phyloP scores from a whole-genome alignment of 306 rosid species.

The Lathyrus sativus region DNA sequence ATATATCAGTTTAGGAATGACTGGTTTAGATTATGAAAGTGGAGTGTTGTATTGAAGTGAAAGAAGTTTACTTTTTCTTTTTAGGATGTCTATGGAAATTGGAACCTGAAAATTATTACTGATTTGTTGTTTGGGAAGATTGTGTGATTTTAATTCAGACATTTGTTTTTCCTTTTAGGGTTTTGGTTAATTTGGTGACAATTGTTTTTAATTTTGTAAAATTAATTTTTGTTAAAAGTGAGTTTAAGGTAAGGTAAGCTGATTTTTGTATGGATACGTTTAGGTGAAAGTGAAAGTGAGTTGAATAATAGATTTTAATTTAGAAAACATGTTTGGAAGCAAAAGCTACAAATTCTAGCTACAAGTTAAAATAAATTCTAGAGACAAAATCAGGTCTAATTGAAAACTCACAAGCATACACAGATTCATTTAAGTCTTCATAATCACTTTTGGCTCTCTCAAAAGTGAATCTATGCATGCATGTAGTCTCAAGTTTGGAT shows the following conservation, averaged over 20 bases:
- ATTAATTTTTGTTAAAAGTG: neutral
- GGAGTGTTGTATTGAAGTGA: conserved; percentile 3
- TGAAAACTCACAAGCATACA: neutral
- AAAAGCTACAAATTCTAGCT: neutral
- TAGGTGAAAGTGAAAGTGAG: neutral
- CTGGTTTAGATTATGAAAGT: conserved; percentile 9
- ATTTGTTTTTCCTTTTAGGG: conserved; percentile 2
- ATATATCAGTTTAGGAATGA: neutral
- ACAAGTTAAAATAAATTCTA: neutral
- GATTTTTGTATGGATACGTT: neutral
- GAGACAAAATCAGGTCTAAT: neutral
- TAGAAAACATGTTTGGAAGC: neutral
- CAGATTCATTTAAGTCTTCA: neutral
- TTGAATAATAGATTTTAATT: neutral
- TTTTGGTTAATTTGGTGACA: conserved; percentile 8
- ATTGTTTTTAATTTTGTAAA: neutral
- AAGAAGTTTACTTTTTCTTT: conserved; percentile 27
- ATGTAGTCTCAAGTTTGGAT: neutral
- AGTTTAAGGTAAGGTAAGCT: neutral
- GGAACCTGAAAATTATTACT: neutral
- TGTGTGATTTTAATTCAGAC: neutral
- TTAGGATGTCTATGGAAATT: neutral
- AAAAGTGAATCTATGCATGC: neutral
- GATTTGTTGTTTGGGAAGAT: conserved; percentile 11
- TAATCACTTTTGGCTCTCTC: neutral